Evolutionary conservation across 495 filamentous ascomycete species (phyloP), one percentile per base, ranked within the genome.

Genomic region (Opeltia flavorubescens): DNA sequence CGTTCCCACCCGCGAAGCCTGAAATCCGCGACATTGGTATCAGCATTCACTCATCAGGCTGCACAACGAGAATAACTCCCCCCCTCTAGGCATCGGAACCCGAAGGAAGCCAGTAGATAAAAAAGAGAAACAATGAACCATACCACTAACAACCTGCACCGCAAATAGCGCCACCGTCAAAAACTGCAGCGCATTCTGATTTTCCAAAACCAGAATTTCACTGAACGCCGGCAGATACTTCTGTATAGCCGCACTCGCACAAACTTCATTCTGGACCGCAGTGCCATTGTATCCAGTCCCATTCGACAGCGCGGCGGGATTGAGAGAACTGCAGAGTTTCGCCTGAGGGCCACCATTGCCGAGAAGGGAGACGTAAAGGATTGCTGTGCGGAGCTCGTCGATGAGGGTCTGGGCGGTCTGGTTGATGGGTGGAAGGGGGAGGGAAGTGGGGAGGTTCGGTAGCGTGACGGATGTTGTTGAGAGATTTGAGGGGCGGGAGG

Each of bases 241-340:
- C 1, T 33, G 25, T 12, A 51, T 42, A 21, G 43, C 12, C 1
- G 48, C 51, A 13, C 40, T 17, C 18, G 11, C 36, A 26, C 52
- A 55, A 2, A 55, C 48, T 29, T 51, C 29, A 0, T 27, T 35
- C n/a, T 48, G 48, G 0, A 55, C 52, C 8, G 41, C 49, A 12
- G 44, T 38, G 2, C 52, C 52, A 13, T 55, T 52, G 39, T 51
- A 47, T 9, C 44, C 41, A 5, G 35, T 48, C 25, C 43, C 51
- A 7, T 51, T 36, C 1, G 21, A 31, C 8, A 55, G 49, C 1
- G 31, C 36, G 23, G 49, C 15, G 4, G 52, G 49, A 29, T 48
- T 55, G 44, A 55, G 38, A 21, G 34, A 9, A 20, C 29, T 44
- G 44, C 52, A 55, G n/a, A 55, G 49, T 26, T 47, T 51, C 3